Evolutionary conservation across 148 eudicot genomes (phyloP).

Genomic region (Talinum fruticosum): DNA sequence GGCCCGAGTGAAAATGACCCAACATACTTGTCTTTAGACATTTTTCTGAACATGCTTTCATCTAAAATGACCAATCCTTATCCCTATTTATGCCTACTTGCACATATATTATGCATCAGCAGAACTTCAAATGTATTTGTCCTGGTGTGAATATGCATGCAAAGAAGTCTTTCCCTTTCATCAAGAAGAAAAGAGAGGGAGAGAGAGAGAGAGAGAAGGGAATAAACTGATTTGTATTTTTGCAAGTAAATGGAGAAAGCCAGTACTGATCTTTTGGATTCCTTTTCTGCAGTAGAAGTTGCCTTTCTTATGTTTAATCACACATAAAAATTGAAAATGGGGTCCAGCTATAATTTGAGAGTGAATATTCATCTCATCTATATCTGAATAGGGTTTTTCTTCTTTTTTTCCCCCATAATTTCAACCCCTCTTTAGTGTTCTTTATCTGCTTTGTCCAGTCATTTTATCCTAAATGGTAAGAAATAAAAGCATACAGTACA

Average conservation of each 20-base stretch:
- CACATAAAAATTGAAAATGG: constrained; percentile 21
- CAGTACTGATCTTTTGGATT: constrained; percentile 11
- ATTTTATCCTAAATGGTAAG: background rate
- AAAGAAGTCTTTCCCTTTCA: constrained; percentile 1
- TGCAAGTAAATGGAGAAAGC: constrained; percentile 16
- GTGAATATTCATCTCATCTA: background rate
- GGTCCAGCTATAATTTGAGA: constrained; percentile 16
- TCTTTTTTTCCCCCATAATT: background rate
- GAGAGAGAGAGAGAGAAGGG: background rate
- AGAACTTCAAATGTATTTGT: background rate
- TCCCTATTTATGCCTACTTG: background rate
- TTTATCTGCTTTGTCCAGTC: background rate
- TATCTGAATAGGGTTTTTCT: background rate
- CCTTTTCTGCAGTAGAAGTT: background rate
- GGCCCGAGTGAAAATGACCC: constrained; percentile 16
- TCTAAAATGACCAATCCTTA: constrained; percentile 19
- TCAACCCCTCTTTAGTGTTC: background rate
- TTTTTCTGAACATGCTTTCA: constrained; percentile 15
- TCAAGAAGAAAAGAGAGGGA: background rate
- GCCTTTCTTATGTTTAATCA: constrained; percentile 23
- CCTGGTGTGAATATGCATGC: constrained; percentile 4
- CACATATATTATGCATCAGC: background rate
- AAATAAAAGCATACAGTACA: background rate
- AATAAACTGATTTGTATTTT: background rate
- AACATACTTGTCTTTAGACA: constrained; percentile 24